These are phyloP conservation scores for Nannizzia gypsea DNA, from an alignment of 2,329 filamentous ascomycete genomes.

Conservation along the genomic window DNA sequence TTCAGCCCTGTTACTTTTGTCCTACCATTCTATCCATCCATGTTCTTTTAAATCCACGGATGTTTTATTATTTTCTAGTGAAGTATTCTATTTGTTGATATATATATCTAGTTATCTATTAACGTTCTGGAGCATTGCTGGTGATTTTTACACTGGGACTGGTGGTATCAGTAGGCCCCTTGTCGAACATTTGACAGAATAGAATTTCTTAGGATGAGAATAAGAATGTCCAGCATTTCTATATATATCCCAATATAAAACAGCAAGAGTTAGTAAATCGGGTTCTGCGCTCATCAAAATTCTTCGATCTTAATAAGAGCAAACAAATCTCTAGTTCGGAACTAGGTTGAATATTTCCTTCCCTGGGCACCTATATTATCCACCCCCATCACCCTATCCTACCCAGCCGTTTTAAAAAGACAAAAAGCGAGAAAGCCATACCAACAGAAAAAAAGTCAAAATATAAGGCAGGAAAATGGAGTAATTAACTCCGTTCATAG, in stretches of 20 bases:
- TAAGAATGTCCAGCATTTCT: not conserved
- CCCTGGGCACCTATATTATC: not conserved
- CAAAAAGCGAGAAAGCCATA: not conserved
- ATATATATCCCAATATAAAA: not conserved
- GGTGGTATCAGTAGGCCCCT: too few relatives aligned
- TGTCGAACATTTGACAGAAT: not conserved
- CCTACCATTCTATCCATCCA: not conserved
- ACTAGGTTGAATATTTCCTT: not conserved
- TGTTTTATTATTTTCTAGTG: not conserved
- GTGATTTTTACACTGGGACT: too few relatives aligned
- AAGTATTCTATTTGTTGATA: not conserved
- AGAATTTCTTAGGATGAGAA: not conserved
- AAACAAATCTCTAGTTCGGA: not conserved
- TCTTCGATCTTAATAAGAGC: not conserved
- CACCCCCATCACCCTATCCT: not conserved
- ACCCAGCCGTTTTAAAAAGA: not conserved
- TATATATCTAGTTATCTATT: not conserved
- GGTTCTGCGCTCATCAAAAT: not conserved
- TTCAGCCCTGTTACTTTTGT: conserved; percentile 1
- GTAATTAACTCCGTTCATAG: not conserved
- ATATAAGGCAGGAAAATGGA: not conserved
- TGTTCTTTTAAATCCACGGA: not conserved
- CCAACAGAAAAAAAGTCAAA: not conserved
- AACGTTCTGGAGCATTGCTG: not conserved
- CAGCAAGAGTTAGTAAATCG: not conserved